Evolutionary conservation across 2,329 filamentous ascomycete species (phyloP), one percentile per base, ranked within the genome.

Genomic region (Ascochyta koolunga): DNA sequence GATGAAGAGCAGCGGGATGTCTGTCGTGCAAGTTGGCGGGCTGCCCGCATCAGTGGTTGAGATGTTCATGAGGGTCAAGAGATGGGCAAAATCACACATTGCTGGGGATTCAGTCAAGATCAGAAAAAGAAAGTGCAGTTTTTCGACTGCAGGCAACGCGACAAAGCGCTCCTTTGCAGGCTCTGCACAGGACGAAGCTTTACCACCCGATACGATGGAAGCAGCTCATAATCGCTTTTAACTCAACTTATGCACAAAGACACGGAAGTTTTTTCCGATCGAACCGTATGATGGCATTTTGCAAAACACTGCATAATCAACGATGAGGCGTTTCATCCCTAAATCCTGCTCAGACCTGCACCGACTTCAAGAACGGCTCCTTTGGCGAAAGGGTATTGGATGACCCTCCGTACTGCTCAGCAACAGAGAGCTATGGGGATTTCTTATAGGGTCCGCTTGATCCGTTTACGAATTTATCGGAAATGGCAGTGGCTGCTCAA

Each of bases 61-160:
- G 24, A 93, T 90, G 73, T 82, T 89, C 21, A 81, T 78, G 59
- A 80, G 80, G 41, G 90, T 96, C 31, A 85, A 83, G 62, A 84
- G 89, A 59, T 97, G 92, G 92, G 84, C 91, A 8, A 73, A 86
- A 52, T 78, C 80, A 32, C 95, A 93, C 73, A 86, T 96, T 47
- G 81, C 79, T 36, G 54, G 62, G 15, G 58, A 65, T 32, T 42
- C 35, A 41, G 42, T 35, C 16, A 52, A 37, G 4, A 41, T 25
- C 15, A 61, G 57, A 40, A 70, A 68, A 50, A 64, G 67, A 35
- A 70, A 63, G 29, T 40, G 60, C 15, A 42, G 49, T 22, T 27
- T 43, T 6, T 13, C 44, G 31, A 47, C 47, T 50, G 36, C 41
- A 35, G 47, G 19, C 13, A 48, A 29, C 3, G 18, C 32, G n/a